These are phyloP conservation scores for Rhytidiadelphus loreus DNA, from an alignment of 225 moss, liverwort and hornwort genomes.

Conservation along the genomic window DNA sequence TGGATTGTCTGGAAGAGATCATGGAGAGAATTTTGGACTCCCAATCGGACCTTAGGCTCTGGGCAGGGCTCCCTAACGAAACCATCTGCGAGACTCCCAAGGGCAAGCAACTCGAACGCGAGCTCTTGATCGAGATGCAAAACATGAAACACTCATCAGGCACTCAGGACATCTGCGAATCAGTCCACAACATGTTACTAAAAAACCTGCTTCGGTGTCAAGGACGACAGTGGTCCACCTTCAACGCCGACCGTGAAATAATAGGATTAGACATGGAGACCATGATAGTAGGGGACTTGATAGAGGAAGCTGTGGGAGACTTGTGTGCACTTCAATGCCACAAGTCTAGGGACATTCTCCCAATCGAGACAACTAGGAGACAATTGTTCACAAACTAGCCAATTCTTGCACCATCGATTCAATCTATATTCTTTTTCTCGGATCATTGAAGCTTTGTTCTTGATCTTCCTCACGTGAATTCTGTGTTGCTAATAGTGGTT, in stretches of 20 bases:
- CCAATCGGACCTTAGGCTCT: neutral
- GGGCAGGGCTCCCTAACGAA: conserved; percentile 15
- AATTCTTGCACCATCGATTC: neutral
- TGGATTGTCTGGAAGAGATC: conserved; percentile 28
- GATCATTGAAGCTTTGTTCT: neutral
- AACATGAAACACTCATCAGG: conserved; percentile 13
- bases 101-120: conserved; percentile 50
- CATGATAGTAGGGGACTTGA: conserved; percentile 56
- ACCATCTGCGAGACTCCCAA: conserved; percentile 24
- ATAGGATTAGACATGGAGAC: conserved; percentile 52
- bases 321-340: neutral
- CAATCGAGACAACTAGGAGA: conserved; percentile 8
- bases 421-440: neutral
- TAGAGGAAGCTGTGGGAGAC: conserved; percentile 52
- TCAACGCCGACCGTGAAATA: conserved; percentile 34
- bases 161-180: conserved; percentile 45
- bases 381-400: conserved; percentile 1
- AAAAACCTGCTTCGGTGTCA: conserved; percentile 37
- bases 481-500: neutral
- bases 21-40: conserved; percentile 19
- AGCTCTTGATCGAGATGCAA: conserved; percentile 56
- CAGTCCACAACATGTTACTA: conserved; percentile 50
- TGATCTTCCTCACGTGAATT: neutral
- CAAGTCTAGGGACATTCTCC: neutral
- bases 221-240: conserved; percentile 42